A percentile compares a stretch with the other conserved stretches of the same genome.
Conservation (phyloP, 2,329 filamentous ascomycete species). For the Davidsoniella eucalypti region DNA sequence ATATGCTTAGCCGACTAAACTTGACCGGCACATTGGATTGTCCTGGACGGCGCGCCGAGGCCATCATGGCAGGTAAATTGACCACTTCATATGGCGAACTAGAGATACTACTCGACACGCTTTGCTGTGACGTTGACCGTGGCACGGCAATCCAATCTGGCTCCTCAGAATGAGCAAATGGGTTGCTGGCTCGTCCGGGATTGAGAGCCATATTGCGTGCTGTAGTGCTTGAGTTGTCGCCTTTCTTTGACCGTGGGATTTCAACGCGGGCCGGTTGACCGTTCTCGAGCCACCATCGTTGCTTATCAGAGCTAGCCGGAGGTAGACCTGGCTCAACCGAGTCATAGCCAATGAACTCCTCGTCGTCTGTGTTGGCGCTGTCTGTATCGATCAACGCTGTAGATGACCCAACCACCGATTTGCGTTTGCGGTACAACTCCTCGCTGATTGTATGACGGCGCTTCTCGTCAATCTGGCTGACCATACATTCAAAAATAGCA, state of each 20-base stretch:
- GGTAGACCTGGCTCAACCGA: slow-evolving; percentile 64
- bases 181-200: slow-evolving; percentile 59
- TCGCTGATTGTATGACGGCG: slow-evolving; percentile 56
- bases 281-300: slow-evolving; percentile 56
- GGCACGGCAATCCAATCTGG: slow-evolving; percentile 68
- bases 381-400: slow-evolving; percentile 35
- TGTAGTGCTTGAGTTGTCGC: not conserved
- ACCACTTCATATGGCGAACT: slow-evolving; percentile 44
- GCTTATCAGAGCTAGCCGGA: slow-evolving; percentile 48
- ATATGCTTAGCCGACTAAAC: slow-evolving; percentile 26
- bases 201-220: slow-evolving; percentile 43
- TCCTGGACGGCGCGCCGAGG: not conserved
- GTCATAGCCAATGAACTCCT: slow-evolving; percentile 67
- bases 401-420: slow-evolving; percentile 47
- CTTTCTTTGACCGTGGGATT: slow-evolving; percentile 42
- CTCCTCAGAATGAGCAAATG: slow-evolving; percentile 55
- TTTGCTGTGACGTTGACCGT: slow-evolving; percentile 34
- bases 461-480: slow-evolving; percentile 64
- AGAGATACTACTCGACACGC: slow-evolving; percentile 39
- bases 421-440: slow-evolving; percentile 56
- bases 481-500: slow-evolving; percentile 68
- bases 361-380: slow-evolving; percentile 46
- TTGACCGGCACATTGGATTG: slow-evolving; percentile 24
- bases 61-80: slow-evolving; percentile 24
- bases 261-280: slow-evolving; percentile 60